phyloP scores from a whole-genome alignment of 495 filamentous ascomycete species.

The Penicillium robsamsonii region DNA sequence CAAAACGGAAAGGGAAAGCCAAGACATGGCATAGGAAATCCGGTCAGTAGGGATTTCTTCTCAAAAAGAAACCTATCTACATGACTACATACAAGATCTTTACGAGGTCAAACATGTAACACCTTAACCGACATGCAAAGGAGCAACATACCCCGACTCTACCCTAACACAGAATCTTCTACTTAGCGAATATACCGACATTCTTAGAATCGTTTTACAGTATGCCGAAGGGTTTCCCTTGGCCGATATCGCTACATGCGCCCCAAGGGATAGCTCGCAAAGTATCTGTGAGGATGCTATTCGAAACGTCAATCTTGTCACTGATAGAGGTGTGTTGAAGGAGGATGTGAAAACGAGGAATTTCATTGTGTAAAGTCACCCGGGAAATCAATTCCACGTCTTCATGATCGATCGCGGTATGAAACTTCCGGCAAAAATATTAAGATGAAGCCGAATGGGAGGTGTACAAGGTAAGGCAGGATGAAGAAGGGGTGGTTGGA shows the following conservation, averaged over 20 bases:
- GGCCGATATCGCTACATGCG: slow-evolving; percentile 17
- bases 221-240: slow-evolving; percentile 28
- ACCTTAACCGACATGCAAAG: slow-evolving; percentile 24
- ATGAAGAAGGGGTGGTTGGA: slow-evolving; percentile 32
- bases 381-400: slow-evolving; percentile 15
- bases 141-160: slow-evolving; percentile 13
- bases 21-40: no score
- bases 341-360: slow-evolving; percentile 27
- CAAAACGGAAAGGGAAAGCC: no score
- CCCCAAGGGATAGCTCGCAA: slow-evolving; percentile 24
- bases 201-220: slow-evolving; percentile 24
- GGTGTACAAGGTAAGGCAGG: slow-evolving; percentile 21
- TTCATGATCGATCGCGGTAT: slow-evolving; percentile 33
- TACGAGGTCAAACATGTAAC: slow-evolving; percentile 19
- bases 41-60: no score
- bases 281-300: slow-evolving; percentile 29
- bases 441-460: slow-evolving; percentile 22
- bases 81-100: slow-evolving; percentile 10
- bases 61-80: slow-evolving; percentile 23
- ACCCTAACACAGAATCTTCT: background rate
- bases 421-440: slow-evolving; percentile 24
- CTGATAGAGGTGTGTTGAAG: slow-evolving; percentile 28
- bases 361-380: slow-evolving; percentile 26
- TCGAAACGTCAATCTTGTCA: slow-evolving; percentile 17
- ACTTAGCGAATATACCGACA: slow-evolving; percentile 12